Conservation (phyloP, 2,329 filamentous ascomycete species). For the Hymenoscyphus linearis region DNA sequence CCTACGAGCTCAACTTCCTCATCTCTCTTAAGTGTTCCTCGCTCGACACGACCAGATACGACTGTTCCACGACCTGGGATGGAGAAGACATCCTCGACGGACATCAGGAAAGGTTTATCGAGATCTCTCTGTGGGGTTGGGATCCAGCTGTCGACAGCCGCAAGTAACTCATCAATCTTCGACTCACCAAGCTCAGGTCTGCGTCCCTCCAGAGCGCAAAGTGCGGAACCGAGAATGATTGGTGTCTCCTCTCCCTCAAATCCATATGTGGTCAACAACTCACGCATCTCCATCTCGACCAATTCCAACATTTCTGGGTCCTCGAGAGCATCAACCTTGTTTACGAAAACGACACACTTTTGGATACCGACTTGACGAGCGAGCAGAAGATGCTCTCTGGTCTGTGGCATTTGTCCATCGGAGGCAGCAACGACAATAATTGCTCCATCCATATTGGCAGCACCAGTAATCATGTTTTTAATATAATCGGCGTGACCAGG, state of each 20-base stretch:
- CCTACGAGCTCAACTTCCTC: constrained; percentile 91
- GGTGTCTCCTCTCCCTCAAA: constrained; percentile 98
- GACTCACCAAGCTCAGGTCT: constrained; percentile 77
- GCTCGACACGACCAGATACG: constrained; percentile 94
- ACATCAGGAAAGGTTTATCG: constrained; percentile 99
- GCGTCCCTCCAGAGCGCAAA: constrained; percentile 86
- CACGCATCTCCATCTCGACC: constrained; percentile 99
- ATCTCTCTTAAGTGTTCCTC: constrained; percentile 89
- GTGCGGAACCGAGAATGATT: constrained; percentile 93
- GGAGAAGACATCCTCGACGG: constrained; percentile 88
- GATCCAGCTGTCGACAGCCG: constrained; percentile 91
- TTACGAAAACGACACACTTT: constrained; percentile 98
- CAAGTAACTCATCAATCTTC: constrained; percentile 88
- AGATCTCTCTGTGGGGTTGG: constrained; percentile 89
- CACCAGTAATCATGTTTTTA: constrained; percentile 99
- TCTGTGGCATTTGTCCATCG: constrained; percentile 99
- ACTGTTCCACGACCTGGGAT: constrained; percentile 94
- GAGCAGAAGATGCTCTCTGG: constrained; percentile 93
- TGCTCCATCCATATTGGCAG: constrained; percentile 97
- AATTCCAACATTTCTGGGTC: constrained; percentile 99
- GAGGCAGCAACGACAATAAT: constrained; percentile 98
- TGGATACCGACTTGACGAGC: constrained; percentile 98
- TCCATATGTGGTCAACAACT: constrained; percentile 85
- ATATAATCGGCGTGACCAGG: constrained; percentile 99
- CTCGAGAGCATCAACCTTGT: constrained; percentile 97